Conservation (phyloP, 306 rosid genomes). For the Macrotyloma uniflorum region DNA sequence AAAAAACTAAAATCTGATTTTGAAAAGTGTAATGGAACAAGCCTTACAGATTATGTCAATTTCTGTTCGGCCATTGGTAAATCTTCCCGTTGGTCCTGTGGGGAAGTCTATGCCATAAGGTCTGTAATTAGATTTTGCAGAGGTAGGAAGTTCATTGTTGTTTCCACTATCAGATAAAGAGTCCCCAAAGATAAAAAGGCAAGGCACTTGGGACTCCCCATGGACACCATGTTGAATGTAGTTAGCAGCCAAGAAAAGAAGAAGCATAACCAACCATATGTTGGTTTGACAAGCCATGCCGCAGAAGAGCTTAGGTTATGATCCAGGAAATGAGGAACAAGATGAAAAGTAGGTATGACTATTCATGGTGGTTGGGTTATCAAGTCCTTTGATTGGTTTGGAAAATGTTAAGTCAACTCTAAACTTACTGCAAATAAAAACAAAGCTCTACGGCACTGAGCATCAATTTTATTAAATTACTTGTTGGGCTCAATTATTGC, state of each 20-base stretch:
- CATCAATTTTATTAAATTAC: background rate
- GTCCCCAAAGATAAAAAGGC: conserved; percentile 1
- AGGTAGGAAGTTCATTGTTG: conserved; percentile 51
- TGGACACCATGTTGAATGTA: background rate
- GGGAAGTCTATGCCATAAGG: conserved; percentile 76
- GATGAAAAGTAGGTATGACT: no score
- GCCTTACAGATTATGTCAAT: conserved; percentile 41
- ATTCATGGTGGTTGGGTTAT: no score
- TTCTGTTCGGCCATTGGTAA: conserved; percentile 58
- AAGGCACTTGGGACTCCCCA: conserved; percentile 12
- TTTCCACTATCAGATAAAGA: conserved; percentile 41
- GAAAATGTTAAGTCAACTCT: no score
- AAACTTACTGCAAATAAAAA: no score
- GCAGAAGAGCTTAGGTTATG: background rate
- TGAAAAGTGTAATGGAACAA: background rate
- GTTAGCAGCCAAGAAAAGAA: background rate
- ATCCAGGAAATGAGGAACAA: background rate
- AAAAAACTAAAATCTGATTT: background rate
- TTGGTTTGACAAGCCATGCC: background rate
- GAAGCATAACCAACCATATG: background rate
- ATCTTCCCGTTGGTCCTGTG: conserved; percentile 61
- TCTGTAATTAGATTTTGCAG: conserved; percentile 43
- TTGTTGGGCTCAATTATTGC: background rate
- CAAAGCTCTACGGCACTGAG: no score
- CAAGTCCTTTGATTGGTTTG: no score